Percentiles rank a stretch among this genome's conserved stretches.
phyloP scores from a whole-genome alignment of 2,329 filamentous ascomycete species.

The Plectosphaerella cucumerina region DNA sequence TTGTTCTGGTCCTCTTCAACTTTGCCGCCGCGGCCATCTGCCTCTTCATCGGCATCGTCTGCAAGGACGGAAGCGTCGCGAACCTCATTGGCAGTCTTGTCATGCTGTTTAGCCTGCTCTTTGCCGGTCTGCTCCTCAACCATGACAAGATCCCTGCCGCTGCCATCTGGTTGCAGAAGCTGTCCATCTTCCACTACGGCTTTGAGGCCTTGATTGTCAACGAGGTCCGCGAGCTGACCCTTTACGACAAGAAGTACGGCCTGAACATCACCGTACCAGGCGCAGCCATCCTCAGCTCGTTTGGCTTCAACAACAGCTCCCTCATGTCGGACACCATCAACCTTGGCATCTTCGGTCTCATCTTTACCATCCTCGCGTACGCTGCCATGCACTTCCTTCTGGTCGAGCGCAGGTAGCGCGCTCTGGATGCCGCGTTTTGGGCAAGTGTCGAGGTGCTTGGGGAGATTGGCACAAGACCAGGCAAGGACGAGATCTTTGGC shows the following conservation, averaged over 20 bases:
- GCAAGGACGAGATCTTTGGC: neutral
- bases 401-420: constrained; percentile 73
- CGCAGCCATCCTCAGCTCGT: constrained; percentile 87
- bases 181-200: constrained; percentile 97
- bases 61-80: constrained; percentile 85
- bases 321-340: constrained; percentile 83
- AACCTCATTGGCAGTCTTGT: constrained; percentile 92
- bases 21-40: constrained; percentile 90
- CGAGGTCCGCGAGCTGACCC: constrained; percentile 83
- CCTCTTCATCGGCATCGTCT: constrained; percentile 92
- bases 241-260: constrained; percentile 93
- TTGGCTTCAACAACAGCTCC: constrained; percentile 86
- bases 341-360: constrained; percentile 73
- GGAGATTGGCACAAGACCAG: too few relatives aligned
- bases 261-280: constrained; percentile 95
- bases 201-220: constrained; percentile 97
- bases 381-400: constrained; percentile 88
- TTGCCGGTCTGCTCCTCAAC: constrained; percentile 90
- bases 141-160: constrained; percentile 85
- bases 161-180: constrained; percentile 82
- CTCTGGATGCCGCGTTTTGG: neutral
- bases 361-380: constrained; percentile 86
- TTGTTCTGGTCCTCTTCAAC: constrained; percentile 94
- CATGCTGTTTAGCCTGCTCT: constrained; percentile 95
- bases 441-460: neutral